Conservation (phyloP, 139 green algal genomes). For the Nannochloris sp. region DNA sequence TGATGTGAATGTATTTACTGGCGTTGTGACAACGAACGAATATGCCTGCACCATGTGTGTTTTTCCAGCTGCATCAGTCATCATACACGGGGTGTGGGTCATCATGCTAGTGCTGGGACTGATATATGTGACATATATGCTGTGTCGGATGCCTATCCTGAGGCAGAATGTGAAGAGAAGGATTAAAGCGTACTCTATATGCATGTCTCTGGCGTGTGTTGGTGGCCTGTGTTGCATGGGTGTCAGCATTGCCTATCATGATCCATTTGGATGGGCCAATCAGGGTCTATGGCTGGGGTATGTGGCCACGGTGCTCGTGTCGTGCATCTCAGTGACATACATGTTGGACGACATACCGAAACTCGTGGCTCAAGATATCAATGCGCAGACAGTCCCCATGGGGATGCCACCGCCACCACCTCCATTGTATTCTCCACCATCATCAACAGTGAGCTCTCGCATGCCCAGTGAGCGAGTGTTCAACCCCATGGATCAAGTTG, state of each 20-base stretch:
- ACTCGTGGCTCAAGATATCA: too few relatives aligned
- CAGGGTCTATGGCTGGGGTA: slow-evolving; percentile 24
- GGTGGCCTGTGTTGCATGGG: slow-evolving; percentile 6
- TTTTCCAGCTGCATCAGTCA: slow-evolving; percentile 26
- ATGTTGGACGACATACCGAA: too few relatives aligned
- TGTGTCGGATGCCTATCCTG: slow-evolving; percentile 1
- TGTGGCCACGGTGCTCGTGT: slow-evolving; percentile 5
- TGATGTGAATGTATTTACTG: not conserved
- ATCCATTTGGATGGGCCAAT: slow-evolving; percentile 31
- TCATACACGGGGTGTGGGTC: slow-evolving; percentile 7
- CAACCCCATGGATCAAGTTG: too few relatives aligned
- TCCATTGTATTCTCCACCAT: too few relatives aligned
- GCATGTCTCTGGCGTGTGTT: not conserved
- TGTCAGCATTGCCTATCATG: slow-evolving; percentile 5
- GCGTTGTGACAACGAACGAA: not conserved
- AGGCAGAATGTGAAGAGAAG: slow-evolving; percentile 10
- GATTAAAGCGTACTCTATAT: slow-evolving; percentile 2
- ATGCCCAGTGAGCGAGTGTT: too few relatives aligned
- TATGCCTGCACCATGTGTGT: slow-evolving; percentile 14
- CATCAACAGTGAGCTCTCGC: too few relatives aligned
- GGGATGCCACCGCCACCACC: too few relatives aligned
- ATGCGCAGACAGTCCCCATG: too few relatives aligned
- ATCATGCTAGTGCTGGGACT: not conserved
- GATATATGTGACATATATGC: slow-evolving; percentile 6
- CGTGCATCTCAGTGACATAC: too few relatives aligned